Conservation (phyloP, 495 filamentous ascomycete genomes). For the Bombardia bombarda region DNA sequence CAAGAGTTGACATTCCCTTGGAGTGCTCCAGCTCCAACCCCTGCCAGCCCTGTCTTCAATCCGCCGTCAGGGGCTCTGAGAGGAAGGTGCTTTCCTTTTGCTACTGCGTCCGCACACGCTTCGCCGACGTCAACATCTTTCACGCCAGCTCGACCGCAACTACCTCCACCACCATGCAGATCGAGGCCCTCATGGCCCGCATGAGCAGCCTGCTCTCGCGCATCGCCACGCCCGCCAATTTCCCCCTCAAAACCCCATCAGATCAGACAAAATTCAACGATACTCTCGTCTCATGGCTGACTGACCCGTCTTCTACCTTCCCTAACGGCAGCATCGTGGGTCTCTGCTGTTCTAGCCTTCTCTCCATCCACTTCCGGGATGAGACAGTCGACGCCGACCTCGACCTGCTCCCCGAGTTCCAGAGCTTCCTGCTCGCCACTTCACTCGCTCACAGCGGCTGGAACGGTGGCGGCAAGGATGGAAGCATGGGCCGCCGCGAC, state of each 20-base stretch:
- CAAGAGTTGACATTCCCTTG: too few relatives aligned
- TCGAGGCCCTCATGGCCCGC: constrained; percentile 13
- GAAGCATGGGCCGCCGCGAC: constrained; percentile 4
- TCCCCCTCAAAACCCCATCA: constrained; percentile 6
- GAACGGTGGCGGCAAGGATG: constrained; percentile 3
- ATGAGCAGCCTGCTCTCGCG: constrained; percentile 20
- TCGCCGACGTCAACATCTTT: constrained; percentile 24
- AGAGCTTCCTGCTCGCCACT: constrained; percentile 19
- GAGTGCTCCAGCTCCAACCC: constrained; percentile 21
- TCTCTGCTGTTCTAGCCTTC: constrained; percentile 21
- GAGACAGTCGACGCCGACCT: constrained; percentile 12
- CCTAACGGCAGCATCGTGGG: constrained; percentile 23
- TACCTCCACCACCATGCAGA: constrained; percentile 12
- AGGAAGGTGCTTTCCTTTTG: constrained; percentile 19
- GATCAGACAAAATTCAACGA: constrained; percentile 14
- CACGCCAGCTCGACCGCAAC: background rate
- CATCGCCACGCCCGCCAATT: constrained; percentile 17
- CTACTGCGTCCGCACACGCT: constrained; percentile 19
- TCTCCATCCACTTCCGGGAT: constrained; percentile 18
- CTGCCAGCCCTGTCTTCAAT: constrained; percentile 17
- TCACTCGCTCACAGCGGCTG: constrained; percentile 18
- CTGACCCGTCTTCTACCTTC: constrained; percentile 12
- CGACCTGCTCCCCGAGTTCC: constrained; percentile 18
- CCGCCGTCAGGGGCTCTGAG: constrained; percentile 15
- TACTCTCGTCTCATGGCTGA: constrained; percentile 21